Base-by-base conservation (phyloP, 1,284 basidiomycete genomes). In the Leccinum subrobustum region DNA sequence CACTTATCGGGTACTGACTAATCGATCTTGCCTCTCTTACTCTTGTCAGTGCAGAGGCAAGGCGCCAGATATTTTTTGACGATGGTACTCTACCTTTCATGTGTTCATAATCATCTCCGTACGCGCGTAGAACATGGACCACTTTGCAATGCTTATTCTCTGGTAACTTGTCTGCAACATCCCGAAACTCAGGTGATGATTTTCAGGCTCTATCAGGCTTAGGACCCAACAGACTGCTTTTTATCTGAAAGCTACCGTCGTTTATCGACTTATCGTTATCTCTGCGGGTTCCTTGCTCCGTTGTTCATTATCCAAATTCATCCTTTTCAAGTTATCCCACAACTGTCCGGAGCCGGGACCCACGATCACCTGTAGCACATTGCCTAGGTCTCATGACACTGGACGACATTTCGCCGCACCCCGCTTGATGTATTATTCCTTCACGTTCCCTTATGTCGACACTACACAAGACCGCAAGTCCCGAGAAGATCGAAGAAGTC, bases 401-500 rank as follows among this genome's bases (percentile, higher is more conserved):
- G 7, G 6, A 20, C 14, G 1, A 18, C 6, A 14, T n/a, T 5
- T 44, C n/a, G 29, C 4, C 4, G 12, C 29, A 12, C 29, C 37
- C 5, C 37, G 20, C 33, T 52, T 35, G 9, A 52, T 12, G 48
- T 56, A 11, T 11, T 18, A 20, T 29, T 3, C 14, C 48, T 50
- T 50, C 7, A 25, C 54, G 1, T 47, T 35, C n/a, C 25, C 14
- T 52, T 25, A 68, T 68, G 68, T 62, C 64, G 16, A 60, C 52
- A n/a, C 4, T 29, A 39, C 16, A 27, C 35, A 8, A 59, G 50
- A 55, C 33, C n/a, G 3, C 61, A 52, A 57, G n/a, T 16, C 51
- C 54, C 1, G 59, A 62, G 51, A 68, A 60, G 56, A 57, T 56
- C 31, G 66, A 70, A 20, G 64, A 60, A 3, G 42, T 44, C 11